Evolutionary conservation across 2,329 filamentous ascomycete genomes (phyloP), one percentile per base, ranked within the genome.

Genomic region (Epichloe sylvatica): DNA sequence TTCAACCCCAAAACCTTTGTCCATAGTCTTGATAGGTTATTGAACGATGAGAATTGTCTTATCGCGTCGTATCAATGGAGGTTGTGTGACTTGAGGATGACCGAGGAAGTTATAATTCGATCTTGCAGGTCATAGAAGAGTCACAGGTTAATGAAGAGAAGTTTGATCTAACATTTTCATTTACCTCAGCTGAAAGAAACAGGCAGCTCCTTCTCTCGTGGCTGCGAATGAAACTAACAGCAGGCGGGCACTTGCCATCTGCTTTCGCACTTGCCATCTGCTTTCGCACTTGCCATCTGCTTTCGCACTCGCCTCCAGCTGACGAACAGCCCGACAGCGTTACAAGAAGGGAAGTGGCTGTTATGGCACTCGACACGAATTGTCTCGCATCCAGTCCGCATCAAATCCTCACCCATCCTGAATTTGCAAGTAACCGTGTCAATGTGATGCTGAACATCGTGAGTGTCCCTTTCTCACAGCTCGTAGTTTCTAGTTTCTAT

Each of bases 241-340:
- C 6, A 37, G 44, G 42, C 2, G n/a, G 42, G 34, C 44, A 45
- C 44, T 45, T 45, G 44, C 34, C 19, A 12, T 45, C 21, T 37
- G 15, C 15, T 23, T 11, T 25, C n/a, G 47, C 40, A 49, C 40
- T 49, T 44, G 47, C 34, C 19, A 12, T 45, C 21, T 37, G 15
- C 15, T 23, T 11, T 25, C n/a, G 34, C 44, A 45, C 44, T 45
- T 45, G 44, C 34, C 19, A 12, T 45, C 21, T 37, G 15, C 15
- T 23, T 11, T 25, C n/a, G 47, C 40, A 49, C 40, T 49, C 38
- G 47, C 47, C 21, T 38, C 4, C 46, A 43, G 46, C 33, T 25
- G 46, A 15, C 38, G 7, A 30, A 25, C 19, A 25, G 9, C n/a
- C 21, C 40, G 39, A 42, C 34, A 25, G 13, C 8, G 37, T 12